These are phyloP conservation scores for Phialophora verrucosa DNA, from an alignment of 2,329 filamentous ascomycete genomes.

Conservation along the genomic window DNA sequence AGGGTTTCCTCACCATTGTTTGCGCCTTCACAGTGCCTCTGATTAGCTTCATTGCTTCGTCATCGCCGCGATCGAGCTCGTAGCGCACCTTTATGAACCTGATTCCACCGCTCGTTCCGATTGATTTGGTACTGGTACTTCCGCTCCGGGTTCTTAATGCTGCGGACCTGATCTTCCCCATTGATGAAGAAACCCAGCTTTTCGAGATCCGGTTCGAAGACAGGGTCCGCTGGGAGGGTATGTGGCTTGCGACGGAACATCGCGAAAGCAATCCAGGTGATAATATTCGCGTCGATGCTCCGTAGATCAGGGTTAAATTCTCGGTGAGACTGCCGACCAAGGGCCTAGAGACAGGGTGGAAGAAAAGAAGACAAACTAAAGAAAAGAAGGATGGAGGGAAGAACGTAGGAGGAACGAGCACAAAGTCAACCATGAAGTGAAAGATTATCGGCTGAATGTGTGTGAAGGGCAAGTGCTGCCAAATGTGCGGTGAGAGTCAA, in stretches of 20 bases:
- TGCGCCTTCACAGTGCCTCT: slow-evolving; percentile 53
- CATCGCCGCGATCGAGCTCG: background rate
- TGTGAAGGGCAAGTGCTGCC: background rate
- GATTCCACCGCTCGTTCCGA: slow-evolving; percentile 77
- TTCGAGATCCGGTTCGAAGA: slow-evolving; percentile 69
- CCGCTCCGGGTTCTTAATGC: slow-evolving; percentile 67
- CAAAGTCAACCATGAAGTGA: background rate
- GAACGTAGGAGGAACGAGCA: background rate
- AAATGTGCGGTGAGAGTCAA: background rate
- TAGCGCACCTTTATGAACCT: slow-evolving; percentile 62
- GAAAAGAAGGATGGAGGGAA: background rate
- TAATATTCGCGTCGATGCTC: background rate
- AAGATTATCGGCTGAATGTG: background rate
- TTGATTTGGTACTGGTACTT: slow-evolving; percentile 77
- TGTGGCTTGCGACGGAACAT: slow-evolving; percentile 79
- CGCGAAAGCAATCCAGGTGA: slow-evolving; percentile 32
- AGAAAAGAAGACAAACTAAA: background rate
- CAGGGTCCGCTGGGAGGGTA: slow-evolving; percentile 72
- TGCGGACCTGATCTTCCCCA: slow-evolving; percentile 74
- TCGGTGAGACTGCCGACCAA: background rate
- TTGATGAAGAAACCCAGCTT: slow-evolving; percentile 83
- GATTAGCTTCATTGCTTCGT: background rate
- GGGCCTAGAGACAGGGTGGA: background rate
- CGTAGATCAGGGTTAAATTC: background rate
- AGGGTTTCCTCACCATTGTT: slow-evolving; percentile 67